Conservation (phyloP, 352 stramenopile genomes). For the Globisporangium rhizosaccharum region DNA sequence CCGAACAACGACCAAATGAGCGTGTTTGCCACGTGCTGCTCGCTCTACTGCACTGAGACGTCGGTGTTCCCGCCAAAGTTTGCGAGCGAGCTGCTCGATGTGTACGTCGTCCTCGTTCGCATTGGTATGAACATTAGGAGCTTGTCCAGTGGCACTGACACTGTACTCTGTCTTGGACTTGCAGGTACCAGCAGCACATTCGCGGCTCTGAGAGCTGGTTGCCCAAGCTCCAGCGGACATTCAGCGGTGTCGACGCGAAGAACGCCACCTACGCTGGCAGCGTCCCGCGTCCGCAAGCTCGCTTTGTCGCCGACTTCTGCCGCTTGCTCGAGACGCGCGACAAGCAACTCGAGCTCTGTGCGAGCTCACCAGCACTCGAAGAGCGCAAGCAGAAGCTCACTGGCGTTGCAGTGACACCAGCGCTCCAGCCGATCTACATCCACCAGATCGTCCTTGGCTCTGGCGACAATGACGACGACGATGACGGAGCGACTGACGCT, state of each 20-base stretch:
- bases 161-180: neutral
- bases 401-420: conserved; percentile 65
- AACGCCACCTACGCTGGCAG: conserved; percentile 63
- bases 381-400: conserved; percentile 81
- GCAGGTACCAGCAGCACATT: conserved; percentile 59
- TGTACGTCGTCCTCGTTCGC: conserved; percentile 26
- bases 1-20: conserved; percentile 87
- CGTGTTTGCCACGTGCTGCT: conserved; percentile 83
- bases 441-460: conserved; percentile 65
- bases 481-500: conserved; percentile 1
- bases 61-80: conserved; percentile 65
- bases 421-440: conserved; percentile 67
- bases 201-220: conserved; percentile 70
- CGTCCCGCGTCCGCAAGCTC: conserved; percentile 64
- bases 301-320: conserved; percentile 76
- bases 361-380: conserved; percentile 33
- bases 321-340: conserved; percentile 75
- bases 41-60: conserved; percentile 70
- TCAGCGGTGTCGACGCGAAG: conserved; percentile 63
- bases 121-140: neutral
- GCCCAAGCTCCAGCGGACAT: conserved; percentile 69
- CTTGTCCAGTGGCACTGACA: neutral
- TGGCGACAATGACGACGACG: conserved; percentile 14
- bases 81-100: conserved; percentile 61
- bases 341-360: conserved; percentile 42